Percentiles rank a stretch among this genome's conserved stretches.
phyloP scores from a whole-genome alignment of 1,284 basidiomycete species.

The Boletellus deceptivus region DNA sequence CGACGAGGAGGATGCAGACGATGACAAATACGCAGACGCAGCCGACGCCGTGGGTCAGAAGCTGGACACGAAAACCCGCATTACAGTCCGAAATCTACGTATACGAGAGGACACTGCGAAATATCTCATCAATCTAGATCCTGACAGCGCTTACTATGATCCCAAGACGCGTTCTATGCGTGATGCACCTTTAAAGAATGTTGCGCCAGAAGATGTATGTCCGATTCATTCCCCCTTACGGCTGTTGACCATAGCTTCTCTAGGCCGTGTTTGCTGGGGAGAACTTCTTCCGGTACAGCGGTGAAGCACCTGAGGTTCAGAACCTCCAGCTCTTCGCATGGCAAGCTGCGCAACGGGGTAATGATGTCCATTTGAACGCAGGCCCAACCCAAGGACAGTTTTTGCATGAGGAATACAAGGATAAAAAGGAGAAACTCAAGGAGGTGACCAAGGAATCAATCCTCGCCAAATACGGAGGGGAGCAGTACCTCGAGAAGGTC shows the following conservation, averaged over 20 bases:
- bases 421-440: constrained; percentile 91
- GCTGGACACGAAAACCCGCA: constrained; percentile 95
- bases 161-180: constrained; percentile 99
- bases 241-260: constrained; percentile 7
- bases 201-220: constrained; percentile 82
- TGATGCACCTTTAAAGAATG: constrained; percentile 82
- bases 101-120: constrained; percentile 99
- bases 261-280: constrained; percentile 93
- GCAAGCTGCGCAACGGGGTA: constrained; percentile 92
- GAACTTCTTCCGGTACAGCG: constrained; percentile 89
- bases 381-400: constrained; percentile 96
- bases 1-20: constrained; percentile 92
- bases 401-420: constrained; percentile 84
- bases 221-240: constrained; percentile 4
- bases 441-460: constrained; percentile 86
- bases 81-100: constrained; percentile 96
- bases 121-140: constrained; percentile 96
- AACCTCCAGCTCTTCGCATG: constrained; percentile 95
- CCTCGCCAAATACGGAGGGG: constrained; percentile 90
- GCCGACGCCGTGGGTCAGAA: constrained; percentile 98
- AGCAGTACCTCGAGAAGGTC: constrained; percentile 84
- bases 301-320: constrained; percentile 90
- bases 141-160: constrained; percentile 96
- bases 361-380: constrained; percentile 93
- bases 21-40: constrained; percentile 96